Base-by-base conservation (phyloP, 495 filamentous ascomycete species). In the Symbiotaphrina buchneri region DNA sequence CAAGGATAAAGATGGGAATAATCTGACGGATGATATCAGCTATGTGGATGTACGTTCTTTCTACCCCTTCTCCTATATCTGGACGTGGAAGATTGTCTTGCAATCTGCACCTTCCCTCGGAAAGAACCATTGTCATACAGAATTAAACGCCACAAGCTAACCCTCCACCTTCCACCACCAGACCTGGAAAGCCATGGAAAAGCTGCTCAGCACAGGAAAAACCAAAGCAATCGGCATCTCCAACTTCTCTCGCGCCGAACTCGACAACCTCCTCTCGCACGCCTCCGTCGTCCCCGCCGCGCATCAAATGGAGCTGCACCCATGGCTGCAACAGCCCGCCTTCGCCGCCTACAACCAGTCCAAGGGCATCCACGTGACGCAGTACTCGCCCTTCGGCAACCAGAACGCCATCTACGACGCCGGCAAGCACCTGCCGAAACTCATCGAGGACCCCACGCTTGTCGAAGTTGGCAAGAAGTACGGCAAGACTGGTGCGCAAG, bases 301-400 rank as follows among this genome's bases (percentile, higher is more conserved):
- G 7, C 69, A 79, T 44, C 71, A 79, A 44, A 47, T 76, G 31
- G 73, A 76, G 42, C 54, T 55, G 20, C 65, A 74, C 38, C 68
- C 68, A 6, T 65, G 53, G 51, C 47, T 77, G 21, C 69, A 74
- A 46, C 69, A 77, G 42, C 47, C 47, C 11, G 52, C 52, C 0
- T 74, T 75, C 35, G 45, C 45, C 16, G 48, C 65, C n/a, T 76
- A 45, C 40, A 61, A 68, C 39, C 53, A 54, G 32, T 39, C 43
- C 4, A 56, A 61, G 29, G 61, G 60, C 6, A 71, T 78, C 33
- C 65, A 68, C 38, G 48, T 76, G 20, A 67, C 61, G 23, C 65
- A 68, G 17, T 78, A 76, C 45, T 71, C 63, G 10, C 70, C 72
- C 0, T 71, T 81, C 19, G 76, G 70, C 21, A 80, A 82, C 44